Evolutionary conservation across 2,329 filamentous ascomycete species (phyloP).

Genomic region (Pestalotiopsis sp.): DNA sequence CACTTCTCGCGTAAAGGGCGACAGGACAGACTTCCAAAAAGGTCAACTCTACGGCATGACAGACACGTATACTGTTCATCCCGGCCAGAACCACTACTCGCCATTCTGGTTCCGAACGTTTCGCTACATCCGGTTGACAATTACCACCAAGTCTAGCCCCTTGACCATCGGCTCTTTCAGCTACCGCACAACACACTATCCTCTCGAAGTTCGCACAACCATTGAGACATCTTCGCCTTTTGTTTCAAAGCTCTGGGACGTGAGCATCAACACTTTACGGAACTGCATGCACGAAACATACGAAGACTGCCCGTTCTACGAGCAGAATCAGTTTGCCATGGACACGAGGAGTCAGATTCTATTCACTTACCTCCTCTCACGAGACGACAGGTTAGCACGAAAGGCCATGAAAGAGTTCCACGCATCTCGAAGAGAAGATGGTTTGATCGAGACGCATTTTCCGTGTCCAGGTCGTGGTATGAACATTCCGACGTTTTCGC

Average conservation of each 20-base stretch:
- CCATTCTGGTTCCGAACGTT: conserved; percentile 22
- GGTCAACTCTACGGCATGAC: conserved; percentile 16
- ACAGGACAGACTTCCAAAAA: conserved; percentile 16
- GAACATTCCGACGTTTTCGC: conserved; percentile 35
- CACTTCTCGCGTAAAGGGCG: conserved; percentile 17
- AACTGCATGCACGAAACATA: conserved; percentile 40
- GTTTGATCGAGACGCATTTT: conserved; percentile 33
- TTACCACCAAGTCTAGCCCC: conserved; percentile 11
- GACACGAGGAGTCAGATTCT: conserved; percentile 28
- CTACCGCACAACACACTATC: conserved; percentile 15
- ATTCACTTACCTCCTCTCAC: conserved; percentile 36
- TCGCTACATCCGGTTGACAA: conserved; percentile 18
- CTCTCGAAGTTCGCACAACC: conserved; percentile 8
- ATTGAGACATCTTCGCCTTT: conserved; percentile 9
- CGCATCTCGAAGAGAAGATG: conserved; percentile 27
- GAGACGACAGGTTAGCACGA: conserved; percentile 34
- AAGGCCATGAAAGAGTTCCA: conserved; percentile 36
- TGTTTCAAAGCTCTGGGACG: conserved; percentile 30
- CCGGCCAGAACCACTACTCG: conserved; percentile 16
- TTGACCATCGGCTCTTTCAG: conserved; percentile 12
- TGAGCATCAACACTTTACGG: conserved; percentile 33
- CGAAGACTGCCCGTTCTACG: conserved; percentile 38
- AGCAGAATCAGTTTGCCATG: conserved; percentile 35
- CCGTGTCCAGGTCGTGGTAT: conserved; percentile 25
- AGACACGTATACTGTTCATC: conserved; percentile 12